phyloP scores from a whole-genome alignment of 495 filamentous ascomycete species.

The Viridothelium virens region DNA sequence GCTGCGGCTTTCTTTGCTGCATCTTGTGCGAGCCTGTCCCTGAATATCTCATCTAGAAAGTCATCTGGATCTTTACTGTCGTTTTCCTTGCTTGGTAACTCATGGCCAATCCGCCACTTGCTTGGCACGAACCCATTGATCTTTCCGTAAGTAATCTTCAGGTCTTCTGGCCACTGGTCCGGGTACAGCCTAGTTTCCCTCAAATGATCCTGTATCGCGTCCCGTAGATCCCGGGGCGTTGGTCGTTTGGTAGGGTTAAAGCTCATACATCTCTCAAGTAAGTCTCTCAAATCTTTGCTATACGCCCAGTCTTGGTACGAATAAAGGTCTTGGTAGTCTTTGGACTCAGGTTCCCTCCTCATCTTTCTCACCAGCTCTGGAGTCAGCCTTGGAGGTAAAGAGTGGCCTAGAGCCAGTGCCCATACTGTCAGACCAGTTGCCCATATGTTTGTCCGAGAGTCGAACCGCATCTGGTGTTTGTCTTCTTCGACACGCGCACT shows the following conservation, averaged over 20 bases:
- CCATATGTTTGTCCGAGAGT: slow-evolving; percentile 14
- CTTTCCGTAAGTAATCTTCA: background rate
- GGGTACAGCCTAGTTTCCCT: background rate
- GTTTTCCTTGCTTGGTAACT: background rate
- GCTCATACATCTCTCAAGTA: background rate
- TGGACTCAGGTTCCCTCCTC: background rate
- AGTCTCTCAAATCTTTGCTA: background rate
- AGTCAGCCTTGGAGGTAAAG: background rate
- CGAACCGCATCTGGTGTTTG: background rate
- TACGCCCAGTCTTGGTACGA: background rate
- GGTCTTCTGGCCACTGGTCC: background rate
- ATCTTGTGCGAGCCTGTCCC: background rate
- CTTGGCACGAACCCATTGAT: background rate
- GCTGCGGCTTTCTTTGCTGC: background rate
- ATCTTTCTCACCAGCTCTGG: background rate
- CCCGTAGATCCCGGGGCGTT: background rate
- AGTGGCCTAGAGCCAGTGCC: background rate
- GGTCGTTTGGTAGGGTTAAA: background rate
- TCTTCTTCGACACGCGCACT: background rate
- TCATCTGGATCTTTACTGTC: background rate
- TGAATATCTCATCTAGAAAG: background rate
- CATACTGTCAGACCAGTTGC: slow-evolving; percentile 14
- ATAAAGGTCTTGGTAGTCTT: background rate
- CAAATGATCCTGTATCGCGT: background rate
- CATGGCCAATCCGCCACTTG: background rate